phyloP scores from a whole-genome alignment of 176 grass and related monocot genomes.

The Eragrostis nindensis region DNA sequence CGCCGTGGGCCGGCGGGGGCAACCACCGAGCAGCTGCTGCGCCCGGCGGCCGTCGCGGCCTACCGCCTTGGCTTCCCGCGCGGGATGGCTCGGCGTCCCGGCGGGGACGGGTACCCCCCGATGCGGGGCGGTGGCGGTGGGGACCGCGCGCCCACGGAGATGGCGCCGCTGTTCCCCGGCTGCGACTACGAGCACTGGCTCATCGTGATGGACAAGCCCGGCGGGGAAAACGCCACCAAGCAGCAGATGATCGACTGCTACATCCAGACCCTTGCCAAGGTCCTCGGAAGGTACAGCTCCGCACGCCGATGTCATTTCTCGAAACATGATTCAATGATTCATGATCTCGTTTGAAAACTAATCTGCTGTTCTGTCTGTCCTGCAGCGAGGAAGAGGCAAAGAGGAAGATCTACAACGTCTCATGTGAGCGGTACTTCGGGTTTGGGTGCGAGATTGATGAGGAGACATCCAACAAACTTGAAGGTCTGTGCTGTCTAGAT shows the following conservation, averaged over 20 bases:
- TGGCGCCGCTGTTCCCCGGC: slow-evolving; percentile 71
- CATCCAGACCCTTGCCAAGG: slow-evolving; percentile 71
- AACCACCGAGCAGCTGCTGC: slow-evolving; percentile 34
- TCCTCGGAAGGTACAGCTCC: slow-evolving; percentile 67
- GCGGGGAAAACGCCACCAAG: slow-evolving; percentile 61
- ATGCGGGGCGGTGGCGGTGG: slow-evolving; percentile 28
- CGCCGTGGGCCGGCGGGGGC: slow-evolving; percentile 8
- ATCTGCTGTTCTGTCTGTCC: not conserved
- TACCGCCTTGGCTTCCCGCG: slow-evolving; percentile 49
- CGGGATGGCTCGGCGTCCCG: slow-evolving; percentile 57
- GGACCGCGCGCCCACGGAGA: slow-evolving; percentile 59
- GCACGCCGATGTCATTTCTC: not conserved
- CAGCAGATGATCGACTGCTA: slow-evolving; percentile 88
- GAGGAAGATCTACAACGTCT: slow-evolving; percentile 95
- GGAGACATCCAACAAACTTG: slow-evolving; percentile 95
- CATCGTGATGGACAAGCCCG: slow-evolving; percentile 89
- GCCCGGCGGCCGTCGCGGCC: slow-evolving; percentile 33
- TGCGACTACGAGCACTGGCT: slow-evolving; percentile 91
- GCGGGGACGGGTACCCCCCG: slow-evolving; percentile 40
- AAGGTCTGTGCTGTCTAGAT: slow-evolving; percentile 48
- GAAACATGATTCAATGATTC: not conserved
- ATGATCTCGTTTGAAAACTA: not conserved
- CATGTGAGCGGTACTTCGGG: slow-evolving; percentile 79
- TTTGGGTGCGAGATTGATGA: slow-evolving; percentile 87
- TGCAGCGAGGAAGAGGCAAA: slow-evolving; percentile 83